Percentiles rank a stretch among this genome's conserved stretches.
phyloP scores from a whole-genome alignment of 257 asterid genomes.

The Solanum chiquidenum region DNA sequence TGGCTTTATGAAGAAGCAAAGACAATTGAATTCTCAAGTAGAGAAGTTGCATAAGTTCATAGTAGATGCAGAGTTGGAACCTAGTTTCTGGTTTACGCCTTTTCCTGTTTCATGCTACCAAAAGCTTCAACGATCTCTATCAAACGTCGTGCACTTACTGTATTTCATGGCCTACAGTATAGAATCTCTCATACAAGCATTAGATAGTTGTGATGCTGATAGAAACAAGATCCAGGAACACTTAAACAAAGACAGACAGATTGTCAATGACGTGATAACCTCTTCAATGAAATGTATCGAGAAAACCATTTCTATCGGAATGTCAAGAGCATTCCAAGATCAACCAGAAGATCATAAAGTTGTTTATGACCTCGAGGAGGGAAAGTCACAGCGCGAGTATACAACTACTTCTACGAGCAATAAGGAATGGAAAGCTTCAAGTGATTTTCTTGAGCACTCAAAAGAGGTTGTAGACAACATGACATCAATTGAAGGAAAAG shows the following conservation, averaged over 20 bases:
- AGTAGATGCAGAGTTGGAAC: slow-evolving; percentile 33
- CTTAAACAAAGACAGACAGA: slow-evolving; percentile 8
- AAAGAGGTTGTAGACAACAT: not conserved
- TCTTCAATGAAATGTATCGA: not conserved
- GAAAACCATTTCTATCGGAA: not conserved
- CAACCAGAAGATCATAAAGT: not conserved
- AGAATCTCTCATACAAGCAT: slow-evolving; percentile 13
- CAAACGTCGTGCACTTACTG: slow-evolving; percentile 17
- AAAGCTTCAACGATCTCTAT: slow-evolving; percentile 15
- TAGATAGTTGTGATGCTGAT: not conserved
- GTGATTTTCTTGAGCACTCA: slow-evolving; percentile 4
- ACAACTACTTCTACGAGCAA: not conserved
- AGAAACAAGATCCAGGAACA: slow-evolving; percentile 20
- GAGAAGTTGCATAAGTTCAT: slow-evolving; percentile 7
- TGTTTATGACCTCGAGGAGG: slow-evolving; percentile 24
- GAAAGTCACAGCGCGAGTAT: not conserved
- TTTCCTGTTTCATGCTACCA: slow-evolving; percentile 29
- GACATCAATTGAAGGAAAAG: not conserved
- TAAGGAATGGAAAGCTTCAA: slow-evolving; percentile 1
- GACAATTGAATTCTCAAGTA: slow-evolving; percentile 8
- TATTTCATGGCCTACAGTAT: slow-evolving; percentile 19
- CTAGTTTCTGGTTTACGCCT: slow-evolving; percentile 38
- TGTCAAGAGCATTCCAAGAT: slow-evolving; percentile 3
- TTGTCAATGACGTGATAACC: slow-evolving; percentile 10
- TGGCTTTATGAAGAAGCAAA: slow-evolving; percentile 16